Evolutionary conservation across 1,139 yeast genomes (phyloP), one percentile per base, ranked within the genome.

Genomic region (Citeromyces siamensis): DNA sequence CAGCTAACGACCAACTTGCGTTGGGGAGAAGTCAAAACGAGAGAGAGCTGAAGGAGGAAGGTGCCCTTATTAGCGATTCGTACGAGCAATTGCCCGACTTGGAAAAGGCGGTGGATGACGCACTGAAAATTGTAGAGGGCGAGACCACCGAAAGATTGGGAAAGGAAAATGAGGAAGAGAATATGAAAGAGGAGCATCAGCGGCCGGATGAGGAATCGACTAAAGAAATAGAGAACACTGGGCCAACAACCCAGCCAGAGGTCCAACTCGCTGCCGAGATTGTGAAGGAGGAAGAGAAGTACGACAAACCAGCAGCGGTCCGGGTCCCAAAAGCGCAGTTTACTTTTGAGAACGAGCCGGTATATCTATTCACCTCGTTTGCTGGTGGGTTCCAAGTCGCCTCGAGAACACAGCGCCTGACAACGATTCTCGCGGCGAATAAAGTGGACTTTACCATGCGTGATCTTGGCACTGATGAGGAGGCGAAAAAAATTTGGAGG

Each of bases 331-430:
- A 52, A 36, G 49, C 42, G 5, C 36, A 42, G 5, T 48, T 64
- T 50, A 56, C 60, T 4, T 55, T 53, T 40, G 55, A 60, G 51
- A 47, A 57, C 44, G 66, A 71, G 47, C 85, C 90, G 4, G 75
- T 84, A 21, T 83, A 76, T 53, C 56, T 88, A 22, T 86, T 68
- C 60, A 84, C 96, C 0, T 88, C 97, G 0, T 64, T 86, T 39
- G 94, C 95, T 0, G 94, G 95, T 22, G 94, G 94, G 1, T 80
- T 79, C 67, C 88, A 82, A 52, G 71, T 86, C 53, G 74, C 79
- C 49, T 71, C 80, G n/a, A 66, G 90, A 47, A 85, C 95, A 28
- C 84, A 82, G 53, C 64, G 90, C 40, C 62, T 90, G 40, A 71
- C 71, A 13, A 80, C 86, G 1, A 84, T 88, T 40, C 66, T 88